Evolutionary conservation across 2,329 filamentous ascomycete genomes (phyloP), one percentile per base, ranked within the genome.

Genomic region (Phyllosticta citriasiana): DNA sequence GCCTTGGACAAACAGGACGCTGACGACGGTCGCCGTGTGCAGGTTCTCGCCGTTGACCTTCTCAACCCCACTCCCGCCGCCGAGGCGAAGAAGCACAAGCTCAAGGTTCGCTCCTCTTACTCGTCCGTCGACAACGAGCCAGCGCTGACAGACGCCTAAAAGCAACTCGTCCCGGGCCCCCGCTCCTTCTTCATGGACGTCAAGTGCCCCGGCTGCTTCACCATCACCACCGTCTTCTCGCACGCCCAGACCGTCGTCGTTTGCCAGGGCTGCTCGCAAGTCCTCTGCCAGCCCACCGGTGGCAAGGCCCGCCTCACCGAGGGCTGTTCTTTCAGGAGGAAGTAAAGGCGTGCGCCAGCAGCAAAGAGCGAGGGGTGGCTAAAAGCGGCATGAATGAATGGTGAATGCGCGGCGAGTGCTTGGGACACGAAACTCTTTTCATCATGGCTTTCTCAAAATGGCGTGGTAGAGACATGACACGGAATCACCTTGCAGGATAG

Each of bases 121-220:
- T 8, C 52, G 22, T 19, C 27, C 35, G 53, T 50, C 51, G 19
- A 22, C 19, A 26, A 19, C 55, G 54, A 33, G 53, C 56, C 27
- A 24, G 10, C 19, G 53, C 61, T 62, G 54, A 62, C 54, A 55
- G 61, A 25, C 52, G 30, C 53, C 60, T 22, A 22, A 65, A 70
- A 95, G 91, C 91, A 85, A 71, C 89, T 99, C 74, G 94, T 99
- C 78, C 94, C 94, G 74, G 88, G 86, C 70, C 94, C 94, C 75
- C 91, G 94, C 79, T 97, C 93, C 71, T 99, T 97, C 89, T 99
- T 99, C 90, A 99, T 99, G 94, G 94, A 99, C 79, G 94, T 99
- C 85, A 99, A 99, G 89, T 99, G 94, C 89, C 94, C 94, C 79
- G 94, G 94, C 76, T 99, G 94, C 90, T 99, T 97, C 88, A 97